These are phyloP conservation scores for Neofusicoccum ribis DNA, from an alignment of 2,329 filamentous ascomycete species.

Conservation along the genomic window DNA sequence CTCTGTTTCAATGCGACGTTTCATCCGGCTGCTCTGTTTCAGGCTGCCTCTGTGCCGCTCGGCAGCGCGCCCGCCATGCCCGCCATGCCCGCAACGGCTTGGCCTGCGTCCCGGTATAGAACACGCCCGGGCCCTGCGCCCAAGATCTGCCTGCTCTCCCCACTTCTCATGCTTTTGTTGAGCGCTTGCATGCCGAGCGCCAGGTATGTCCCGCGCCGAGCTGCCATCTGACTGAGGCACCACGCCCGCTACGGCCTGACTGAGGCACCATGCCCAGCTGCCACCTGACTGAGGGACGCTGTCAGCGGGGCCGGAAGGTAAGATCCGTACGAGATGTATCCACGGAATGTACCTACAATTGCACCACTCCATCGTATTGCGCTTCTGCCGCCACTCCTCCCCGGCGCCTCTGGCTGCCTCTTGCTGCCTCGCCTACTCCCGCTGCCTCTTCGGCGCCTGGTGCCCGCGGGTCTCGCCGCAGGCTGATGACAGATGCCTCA, in stretches of 20 bases:
- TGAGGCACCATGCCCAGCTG: not conserved
- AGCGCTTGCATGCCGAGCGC: not conserved
- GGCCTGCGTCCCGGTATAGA: constrained; percentile 8
- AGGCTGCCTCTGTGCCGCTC: not conserved
- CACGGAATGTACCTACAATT: not conserved
- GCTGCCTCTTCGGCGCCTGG: not conserved
- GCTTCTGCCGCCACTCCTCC: not conserved
- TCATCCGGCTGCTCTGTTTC: constrained; percentile 11
- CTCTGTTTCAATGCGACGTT: constrained; percentile 16
- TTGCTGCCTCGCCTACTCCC: not conserved
- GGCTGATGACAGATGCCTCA: too few species aligned
- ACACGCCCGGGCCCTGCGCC: not conserved
- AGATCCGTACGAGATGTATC: constrained; percentile 7
- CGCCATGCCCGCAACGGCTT: not conserved
- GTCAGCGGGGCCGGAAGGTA: not conserved
- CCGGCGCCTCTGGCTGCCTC: not conserved
- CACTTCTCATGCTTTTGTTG: not conserved
- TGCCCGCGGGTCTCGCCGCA: too few species aligned
- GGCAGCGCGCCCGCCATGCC: not conserved
- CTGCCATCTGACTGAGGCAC: not conserved
- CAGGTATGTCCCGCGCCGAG: not conserved
- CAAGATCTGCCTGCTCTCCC: constrained; percentile 4
- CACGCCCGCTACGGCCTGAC: not conserved
- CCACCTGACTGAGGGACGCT: not conserved
- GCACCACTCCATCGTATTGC: not conserved